phyloP scores from a whole-genome alignment of 129 eudicot species.

The Saussurea involucrata region DNA sequence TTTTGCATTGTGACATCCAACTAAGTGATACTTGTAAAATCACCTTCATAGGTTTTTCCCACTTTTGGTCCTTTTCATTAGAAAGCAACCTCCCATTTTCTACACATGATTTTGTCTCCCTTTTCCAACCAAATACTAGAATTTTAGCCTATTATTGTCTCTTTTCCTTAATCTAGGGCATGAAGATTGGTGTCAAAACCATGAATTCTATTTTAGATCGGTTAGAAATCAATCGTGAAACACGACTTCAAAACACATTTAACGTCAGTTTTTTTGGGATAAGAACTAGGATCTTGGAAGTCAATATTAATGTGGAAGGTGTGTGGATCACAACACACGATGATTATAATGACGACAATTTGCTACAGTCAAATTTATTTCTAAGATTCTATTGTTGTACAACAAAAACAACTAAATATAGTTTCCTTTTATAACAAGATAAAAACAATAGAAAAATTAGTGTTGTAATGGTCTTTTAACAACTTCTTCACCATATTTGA shows the following conservation, averaged over 20 bases:
- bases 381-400: not conserved
- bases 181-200: not conserved
- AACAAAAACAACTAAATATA: not conserved
- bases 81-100: conserved; percentile 34
- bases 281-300: not conserved
- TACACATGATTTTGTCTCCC: conserved; percentile 36
- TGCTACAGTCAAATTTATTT: not conserved
- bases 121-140: conserved; percentile 27
- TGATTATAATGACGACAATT: not conserved
- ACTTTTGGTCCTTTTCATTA: conserved; percentile 35
- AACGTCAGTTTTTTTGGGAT: not conserved
- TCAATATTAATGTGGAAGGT: not conserved
- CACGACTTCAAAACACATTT: not conserved
- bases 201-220: not conserved
- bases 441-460: not conserved
- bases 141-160: conserved; percentile 15
- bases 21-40: conserved; percentile 19
- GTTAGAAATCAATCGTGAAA: not conserved
- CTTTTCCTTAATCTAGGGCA: conserved; percentile 25
- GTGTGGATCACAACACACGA: not conserved
- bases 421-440: not conserved
- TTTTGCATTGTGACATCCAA: conserved; percentile 36
- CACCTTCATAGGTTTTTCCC: conserved; percentile 26
- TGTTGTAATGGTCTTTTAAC: not conserved
- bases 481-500: not conserved